Base-by-base conservation (phyloP, 768 basidiomycete species). In the Pleurotus salmoneostramineus region DNA sequence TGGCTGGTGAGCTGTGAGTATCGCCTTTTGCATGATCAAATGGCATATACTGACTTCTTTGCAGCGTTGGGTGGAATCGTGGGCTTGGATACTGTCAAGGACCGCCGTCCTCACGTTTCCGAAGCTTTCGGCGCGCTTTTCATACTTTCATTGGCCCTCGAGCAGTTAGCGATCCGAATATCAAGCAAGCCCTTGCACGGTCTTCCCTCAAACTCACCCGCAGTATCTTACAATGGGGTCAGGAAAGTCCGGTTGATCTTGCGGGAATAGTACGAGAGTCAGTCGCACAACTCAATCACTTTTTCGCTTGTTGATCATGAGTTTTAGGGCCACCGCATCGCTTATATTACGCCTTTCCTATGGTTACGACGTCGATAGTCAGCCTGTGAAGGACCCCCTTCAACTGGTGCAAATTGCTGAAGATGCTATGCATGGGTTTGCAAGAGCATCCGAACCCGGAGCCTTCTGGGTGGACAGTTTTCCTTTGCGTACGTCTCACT, bases 391-490 rank as follows among this genome's bases (percentile, higher is more conserved):
- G 14, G 65, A 66, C 36, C 63, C 68, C 27, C 54, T 69, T 5
- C 52, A 58, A 4, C 61, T 72, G 11, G 64, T 75, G 1, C 65
- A 66, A 46, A 71, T 73, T 12, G 71, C 68, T 6, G 68, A 74
- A 56, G 66, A 68, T 43, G 70, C 71, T 6, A 72, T 73, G 69
- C 61, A 60, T 11, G 71, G 71, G 2, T 74, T 73, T 54, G 65
- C 71, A 0, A 46, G 57, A 14, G 72, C 73, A 0, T 69, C 71
- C 3, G 71, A 72, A 37, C 72, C 71, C 4, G 72, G 69, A n/a
- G 46, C 57, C 42, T 69, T 62, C 62, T 67, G 63, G 68, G 68
- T 69, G 3, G 69, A 71, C 60, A 67, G 67, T 56, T 54, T 70
- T 60, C 67, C 68, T 42, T 44, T 62, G 17, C 56, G 68, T 68